A percentile compares a stretch with the other conserved stretches of the same genome.
Conservation (phyloP, 2,329 filamentous ascomycete species). For the Coniella lustricola region DNA sequence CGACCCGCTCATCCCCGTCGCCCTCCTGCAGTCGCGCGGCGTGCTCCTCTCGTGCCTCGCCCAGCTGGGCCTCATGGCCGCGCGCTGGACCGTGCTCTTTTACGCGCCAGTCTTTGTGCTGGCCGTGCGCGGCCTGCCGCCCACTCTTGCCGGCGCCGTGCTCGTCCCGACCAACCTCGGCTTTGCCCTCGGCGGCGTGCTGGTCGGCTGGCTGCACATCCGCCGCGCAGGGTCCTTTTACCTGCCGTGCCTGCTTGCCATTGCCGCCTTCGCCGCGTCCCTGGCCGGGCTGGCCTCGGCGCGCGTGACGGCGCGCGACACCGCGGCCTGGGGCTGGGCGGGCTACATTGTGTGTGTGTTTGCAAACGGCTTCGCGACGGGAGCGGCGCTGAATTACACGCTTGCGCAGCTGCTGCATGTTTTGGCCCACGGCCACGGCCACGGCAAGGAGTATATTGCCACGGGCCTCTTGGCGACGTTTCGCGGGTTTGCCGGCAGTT, state of each 20-base stretch:
- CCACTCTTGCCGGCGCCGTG: slow-evolving; percentile 65
- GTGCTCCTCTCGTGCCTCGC: slow-evolving; percentile 67
- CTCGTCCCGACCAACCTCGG: slow-evolving; percentile 76
- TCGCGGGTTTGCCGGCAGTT: slow-evolving; percentile 72
- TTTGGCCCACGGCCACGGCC: slow-evolving; percentile 55
- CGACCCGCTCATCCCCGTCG: slow-evolving; percentile 70
- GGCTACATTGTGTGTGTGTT: slow-evolving; percentile 60
- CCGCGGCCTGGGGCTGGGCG: slow-evolving; percentile 38
- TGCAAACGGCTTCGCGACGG: slow-evolving; percentile 64
- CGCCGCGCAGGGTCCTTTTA: slow-evolving; percentile 68
- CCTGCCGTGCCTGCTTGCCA: slow-evolving; percentile 51
- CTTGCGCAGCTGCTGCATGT: slow-evolving; percentile 74
- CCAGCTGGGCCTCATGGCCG: slow-evolving; percentile 72
- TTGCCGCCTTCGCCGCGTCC: slow-evolving; percentile 55
- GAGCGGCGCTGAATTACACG: slow-evolving; percentile 71
- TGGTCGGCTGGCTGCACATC: slow-evolving; percentile 71
- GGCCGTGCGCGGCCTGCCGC: slow-evolving; percentile 62
- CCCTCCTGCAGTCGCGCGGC: slow-evolving; percentile 61
- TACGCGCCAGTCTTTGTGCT: slow-evolving; percentile 76
- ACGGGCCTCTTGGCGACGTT: slow-evolving; percentile 73
- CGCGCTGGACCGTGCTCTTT: slow-evolving; percentile 74
- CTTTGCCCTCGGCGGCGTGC: slow-evolving; percentile 66
- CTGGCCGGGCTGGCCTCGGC: slow-evolving; percentile 47
- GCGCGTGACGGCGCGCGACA: slow-evolving; percentile 28
- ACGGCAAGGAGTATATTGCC: slow-evolving; percentile 64